Base-by-base conservation (phyloP, 2,329 filamentous ascomycete genomes). In the Xylariaceae sp. region DNA sequence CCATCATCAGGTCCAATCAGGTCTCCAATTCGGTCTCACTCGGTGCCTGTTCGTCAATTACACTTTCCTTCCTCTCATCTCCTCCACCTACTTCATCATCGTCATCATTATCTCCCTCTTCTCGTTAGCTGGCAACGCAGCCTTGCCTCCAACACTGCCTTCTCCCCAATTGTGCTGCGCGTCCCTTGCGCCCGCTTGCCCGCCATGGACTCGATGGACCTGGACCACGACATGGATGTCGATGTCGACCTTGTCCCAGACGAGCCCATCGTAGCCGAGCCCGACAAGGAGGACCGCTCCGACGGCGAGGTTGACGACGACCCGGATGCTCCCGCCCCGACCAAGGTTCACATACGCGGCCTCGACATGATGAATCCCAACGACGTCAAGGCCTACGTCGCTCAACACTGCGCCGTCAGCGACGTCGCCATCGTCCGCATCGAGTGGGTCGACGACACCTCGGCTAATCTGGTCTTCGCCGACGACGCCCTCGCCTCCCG, bases 371-470 rank as follows among this genome's bases (percentile, higher is more conserved):
- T 97, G 65, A 89, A 86, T 31, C 90, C 90, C 27, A 78, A 83
- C 48, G 83, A 96, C 56, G 86, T 97, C 60, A 85, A 87, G 59
- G 75, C 79, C 51, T 96, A 90, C 61, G 81, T 89, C 9, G 70
- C 75, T 42, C 78, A 88, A 55, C 81, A 94, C 66, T 90, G 80
- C 62, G 71, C 76, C 33, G 66, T 69, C 12, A 74, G 77, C 48
- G 63, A 72, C 45, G 74, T 84, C 49, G 11, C 33, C 7, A 43
- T 56, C 15, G 73, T 80, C 48, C 78, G 81, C 53, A 76, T 96
- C 55, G 90, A 97, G 71, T 99, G 94, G 94, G 90, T 99, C 58
- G 89, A 97, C 66, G 94, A 99, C 68, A 85, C 82, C 6, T 92
- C 90, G 0, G 89, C 90, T 54, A 97, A 97, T 65, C 75, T 96